phyloP scores from a whole-genome alignment of 768 basidiomycete genomes.

The Lactarius hatsudake region DNA sequence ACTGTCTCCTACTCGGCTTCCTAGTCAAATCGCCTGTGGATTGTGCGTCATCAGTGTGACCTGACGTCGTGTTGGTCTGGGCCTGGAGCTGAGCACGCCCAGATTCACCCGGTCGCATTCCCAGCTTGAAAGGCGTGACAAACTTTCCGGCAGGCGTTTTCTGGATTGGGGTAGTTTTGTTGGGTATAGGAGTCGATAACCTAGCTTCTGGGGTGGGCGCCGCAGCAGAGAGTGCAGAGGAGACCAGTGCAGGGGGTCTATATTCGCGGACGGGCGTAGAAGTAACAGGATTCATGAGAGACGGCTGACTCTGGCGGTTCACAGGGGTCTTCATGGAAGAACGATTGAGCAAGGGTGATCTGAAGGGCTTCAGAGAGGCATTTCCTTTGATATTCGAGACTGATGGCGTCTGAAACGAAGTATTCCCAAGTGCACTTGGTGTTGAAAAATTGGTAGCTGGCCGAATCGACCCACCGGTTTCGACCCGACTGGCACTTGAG shows the following conservation, averaged over 20 bases:
- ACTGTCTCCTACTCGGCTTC: slow-evolving; percentile 3
- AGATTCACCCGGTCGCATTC: slow-evolving; percentile 45
- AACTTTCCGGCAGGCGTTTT: slow-evolving; percentile 38
- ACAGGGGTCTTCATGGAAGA: slow-evolving; percentile 1
- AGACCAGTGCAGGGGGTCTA: neutral
- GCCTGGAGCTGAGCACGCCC: slow-evolving; percentile 33
- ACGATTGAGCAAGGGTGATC: slow-evolving; percentile 20
- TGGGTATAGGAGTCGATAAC: slow-evolving; percentile 14
- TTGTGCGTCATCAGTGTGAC: neutral
- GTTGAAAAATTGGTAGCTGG: slow-evolving; percentile 9
- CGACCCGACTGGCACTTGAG: slow-evolving; percentile 4
- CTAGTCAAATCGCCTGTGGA: neutral
- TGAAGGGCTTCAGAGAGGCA: slow-evolving; percentile 14
- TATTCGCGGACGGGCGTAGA: slow-evolving; percentile 15
- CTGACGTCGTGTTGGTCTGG: neutral
- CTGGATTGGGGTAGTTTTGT: slow-evolving; percentile 10
- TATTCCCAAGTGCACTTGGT: slow-evolving; percentile 1
- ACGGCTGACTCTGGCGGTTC: neutral
- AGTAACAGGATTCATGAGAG: slow-evolving; percentile 1
- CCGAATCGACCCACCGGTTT: neutral
- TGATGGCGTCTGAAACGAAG: slow-evolving; percentile 11
- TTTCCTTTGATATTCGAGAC: slow-evolving; percentile 8
- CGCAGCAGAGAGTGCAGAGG: neutral
- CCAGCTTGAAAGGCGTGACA: slow-evolving; percentile 57
- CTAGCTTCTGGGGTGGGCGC: slow-evolving; percentile 1